Evolutionary conservation across 176 grass and related monocot species (phyloP).

Genomic region (Oropetium thomaeum): DNA sequence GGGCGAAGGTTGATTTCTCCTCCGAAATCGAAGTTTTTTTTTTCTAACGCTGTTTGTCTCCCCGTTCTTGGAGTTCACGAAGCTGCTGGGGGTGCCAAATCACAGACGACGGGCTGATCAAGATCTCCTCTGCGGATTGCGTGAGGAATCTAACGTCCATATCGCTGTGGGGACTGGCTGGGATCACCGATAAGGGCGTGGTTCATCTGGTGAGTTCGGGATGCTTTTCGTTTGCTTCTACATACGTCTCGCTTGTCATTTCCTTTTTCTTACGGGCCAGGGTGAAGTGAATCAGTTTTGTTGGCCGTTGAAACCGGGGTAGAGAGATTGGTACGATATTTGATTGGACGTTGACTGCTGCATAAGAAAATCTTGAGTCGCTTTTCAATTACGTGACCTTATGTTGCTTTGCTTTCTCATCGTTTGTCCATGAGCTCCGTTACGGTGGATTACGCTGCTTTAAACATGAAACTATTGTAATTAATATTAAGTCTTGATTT

Average conservation of each 20-base stretch:
- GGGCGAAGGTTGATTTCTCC: background rate
- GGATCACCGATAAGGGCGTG: conserved; percentile 83
- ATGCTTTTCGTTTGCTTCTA: background rate
- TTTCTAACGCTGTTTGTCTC: conserved; percentile 28
- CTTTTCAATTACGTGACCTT: background rate
- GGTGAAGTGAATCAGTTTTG: background rate
- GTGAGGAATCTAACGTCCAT: conserved; percentile 68
- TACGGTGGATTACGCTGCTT: too few species aligned
- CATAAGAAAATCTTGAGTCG: background rate
- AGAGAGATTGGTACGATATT: background rate
- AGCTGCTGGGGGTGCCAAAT: conserved; percentile 90
- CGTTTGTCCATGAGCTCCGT: background rate
- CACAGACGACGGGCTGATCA: conserved; percentile 65
- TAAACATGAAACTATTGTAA: too few species aligned
- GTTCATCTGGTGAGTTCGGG: conserved; percentile 57
- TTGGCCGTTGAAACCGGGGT: background rate
- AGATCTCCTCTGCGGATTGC: conserved; percentile 69
- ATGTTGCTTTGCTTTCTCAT: background rate
- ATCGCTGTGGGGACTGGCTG: conserved; percentile 85
- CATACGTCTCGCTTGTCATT: background rate
- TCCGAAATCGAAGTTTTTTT: background rate
- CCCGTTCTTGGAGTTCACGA: conserved; percentile 65
- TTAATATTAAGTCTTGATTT: too few species aligned
- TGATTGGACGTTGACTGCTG: background rate
- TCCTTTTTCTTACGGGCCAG: background rate